A percentile compares a stretch with the other conserved stretches of the same genome.
Evolutionary conservation across 2,329 filamentous ascomycete species (phyloP).

Genomic region (Trichoderma cornu-damae): DNA sequence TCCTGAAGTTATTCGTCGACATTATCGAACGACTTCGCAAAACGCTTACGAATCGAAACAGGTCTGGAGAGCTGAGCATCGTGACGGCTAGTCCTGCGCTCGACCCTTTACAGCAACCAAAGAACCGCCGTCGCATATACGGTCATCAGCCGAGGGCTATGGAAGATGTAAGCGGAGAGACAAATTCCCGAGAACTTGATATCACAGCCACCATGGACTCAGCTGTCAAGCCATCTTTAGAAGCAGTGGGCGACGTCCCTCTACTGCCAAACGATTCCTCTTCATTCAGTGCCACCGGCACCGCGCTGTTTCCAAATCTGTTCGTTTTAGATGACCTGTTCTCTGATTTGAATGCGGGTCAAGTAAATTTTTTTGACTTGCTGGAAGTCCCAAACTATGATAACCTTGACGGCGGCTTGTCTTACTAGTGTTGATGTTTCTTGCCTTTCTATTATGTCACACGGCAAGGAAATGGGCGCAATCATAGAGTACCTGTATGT

Average conservation of each 20-base stretch:
- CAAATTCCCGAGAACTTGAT: not conserved
- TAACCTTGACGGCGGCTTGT: not conserved
- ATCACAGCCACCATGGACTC: not conserved
- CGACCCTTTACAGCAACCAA: not conserved
- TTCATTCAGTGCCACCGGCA: not conserved
- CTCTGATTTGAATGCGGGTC: not conserved
- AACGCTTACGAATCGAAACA: slow-evolving; percentile 1
- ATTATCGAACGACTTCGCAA: slow-evolving; percentile 1
- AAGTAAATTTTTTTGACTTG: slow-evolving; percentile 1
- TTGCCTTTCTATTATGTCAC: not conserved
- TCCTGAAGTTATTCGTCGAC: not conserved
- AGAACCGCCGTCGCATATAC: not conserved
- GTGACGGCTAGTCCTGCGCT: not conserved
- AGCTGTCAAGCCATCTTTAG: not conserved
- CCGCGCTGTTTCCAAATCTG: not conserved
- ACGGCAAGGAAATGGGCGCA: no score
- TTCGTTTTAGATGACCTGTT: not conserved
- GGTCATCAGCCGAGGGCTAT: not conserved
- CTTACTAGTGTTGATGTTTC: not conserved
- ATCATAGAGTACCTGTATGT: not conserved
- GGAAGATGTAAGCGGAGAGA: not conserved
- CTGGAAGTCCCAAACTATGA: slow-evolving; percentile 1
- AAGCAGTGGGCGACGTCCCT: not conserved
- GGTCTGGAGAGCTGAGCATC: not conserved
- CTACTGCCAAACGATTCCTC: not conserved